Conservation (phyloP, 768 basidiomycete species). For the Termitomyces sp. region DNA sequence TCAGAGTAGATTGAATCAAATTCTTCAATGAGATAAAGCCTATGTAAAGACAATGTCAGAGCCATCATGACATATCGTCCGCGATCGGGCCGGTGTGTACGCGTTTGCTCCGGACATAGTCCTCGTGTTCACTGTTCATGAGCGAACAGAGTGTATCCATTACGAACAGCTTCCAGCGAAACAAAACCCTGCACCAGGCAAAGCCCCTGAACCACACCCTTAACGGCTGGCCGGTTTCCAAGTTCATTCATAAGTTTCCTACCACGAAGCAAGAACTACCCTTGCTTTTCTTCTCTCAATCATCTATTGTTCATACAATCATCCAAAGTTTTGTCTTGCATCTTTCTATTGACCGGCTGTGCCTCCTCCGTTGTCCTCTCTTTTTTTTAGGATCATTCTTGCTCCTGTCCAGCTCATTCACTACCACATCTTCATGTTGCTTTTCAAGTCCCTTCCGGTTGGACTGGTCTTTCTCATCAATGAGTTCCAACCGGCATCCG, state of each 20-base stretch:
- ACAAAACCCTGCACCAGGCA: neutral
- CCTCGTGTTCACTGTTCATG: constrained; percentile 12
- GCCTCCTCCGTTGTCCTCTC: constrained; percentile 16
- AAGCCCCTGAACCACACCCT: constrained; percentile 15
- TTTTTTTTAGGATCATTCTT: constrained; percentile 14
- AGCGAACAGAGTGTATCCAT: neutral
- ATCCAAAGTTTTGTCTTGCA: constrained; percentile 9
- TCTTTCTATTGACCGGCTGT: constrained; percentile 15
- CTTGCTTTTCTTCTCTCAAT: constrained; percentile 11
- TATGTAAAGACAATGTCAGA: constrained; percentile 1
- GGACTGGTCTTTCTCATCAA: constrained; percentile 29
- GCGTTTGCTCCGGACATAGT: constrained; percentile 2
- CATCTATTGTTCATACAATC: constrained; percentile 6
- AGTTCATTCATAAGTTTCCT: constrained; percentile 16
- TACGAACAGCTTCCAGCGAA: neutral
- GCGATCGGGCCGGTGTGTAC: constrained; percentile 1
- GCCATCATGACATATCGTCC: neutral
- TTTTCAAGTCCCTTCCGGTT: constrained; percentile 26
- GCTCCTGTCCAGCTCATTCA: neutral
- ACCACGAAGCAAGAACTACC: neutral
- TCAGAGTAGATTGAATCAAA: neutral
- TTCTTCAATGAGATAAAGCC: neutral
- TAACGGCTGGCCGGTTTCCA: constrained; percentile 18
- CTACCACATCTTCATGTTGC: constrained; percentile 12
- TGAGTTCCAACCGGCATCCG: constrained; percentile 19